phyloP scores from a whole-genome alignment of 345 rosid species.

The Pistacia atlantica region DNA sequence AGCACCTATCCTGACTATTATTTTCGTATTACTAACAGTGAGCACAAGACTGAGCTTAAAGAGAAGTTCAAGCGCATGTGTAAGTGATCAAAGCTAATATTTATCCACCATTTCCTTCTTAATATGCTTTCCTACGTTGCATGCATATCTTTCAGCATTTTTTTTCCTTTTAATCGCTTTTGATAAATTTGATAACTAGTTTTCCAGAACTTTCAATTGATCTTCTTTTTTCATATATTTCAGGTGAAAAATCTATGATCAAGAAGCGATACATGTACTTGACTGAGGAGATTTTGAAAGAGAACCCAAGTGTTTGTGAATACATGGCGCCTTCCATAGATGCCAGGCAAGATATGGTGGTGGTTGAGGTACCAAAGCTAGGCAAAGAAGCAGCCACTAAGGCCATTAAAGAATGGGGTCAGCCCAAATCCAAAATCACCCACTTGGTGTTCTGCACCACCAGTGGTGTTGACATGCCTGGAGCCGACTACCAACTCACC shows the following conservation, averaged over 20 bases:
- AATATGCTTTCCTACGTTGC: background rate
- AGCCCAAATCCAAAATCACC: conserved; percentile 59
- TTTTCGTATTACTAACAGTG: conserved; percentile 53
- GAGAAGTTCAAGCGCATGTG: conserved; percentile 58
- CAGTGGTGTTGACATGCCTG: conserved; percentile 62
- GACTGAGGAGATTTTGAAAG: conserved; percentile 46
- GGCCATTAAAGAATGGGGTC: conserved; percentile 60
- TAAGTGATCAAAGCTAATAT: conserved; percentile 15
- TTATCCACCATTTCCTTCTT: background rate
- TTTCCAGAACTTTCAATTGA: background rate
- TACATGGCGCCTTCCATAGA: conserved; percentile 48
- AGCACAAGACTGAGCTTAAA: conserved; percentile 50
- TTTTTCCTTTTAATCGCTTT: too few relatives aligned
- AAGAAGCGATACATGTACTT: conserved; percentile 46
- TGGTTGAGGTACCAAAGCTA: conserved; percentile 46
- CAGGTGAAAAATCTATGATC: conserved; percentile 56
- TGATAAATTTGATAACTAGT: too few relatives aligned
- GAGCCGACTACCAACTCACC: conserved; percentile 60
- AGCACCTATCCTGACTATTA: conserved; percentile 44
- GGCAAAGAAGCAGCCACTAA: conserved; percentile 54
- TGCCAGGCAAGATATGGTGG: conserved; percentile 49
- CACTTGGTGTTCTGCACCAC: conserved; percentile 61
- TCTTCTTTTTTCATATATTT: background rate
- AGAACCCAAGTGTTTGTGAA: conserved; percentile 36
- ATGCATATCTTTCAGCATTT: too few relatives aligned